phyloP scores from a whole-genome alignment of 2,329 filamentous ascomycete species.

The Fusarium algeriense region DNA sequence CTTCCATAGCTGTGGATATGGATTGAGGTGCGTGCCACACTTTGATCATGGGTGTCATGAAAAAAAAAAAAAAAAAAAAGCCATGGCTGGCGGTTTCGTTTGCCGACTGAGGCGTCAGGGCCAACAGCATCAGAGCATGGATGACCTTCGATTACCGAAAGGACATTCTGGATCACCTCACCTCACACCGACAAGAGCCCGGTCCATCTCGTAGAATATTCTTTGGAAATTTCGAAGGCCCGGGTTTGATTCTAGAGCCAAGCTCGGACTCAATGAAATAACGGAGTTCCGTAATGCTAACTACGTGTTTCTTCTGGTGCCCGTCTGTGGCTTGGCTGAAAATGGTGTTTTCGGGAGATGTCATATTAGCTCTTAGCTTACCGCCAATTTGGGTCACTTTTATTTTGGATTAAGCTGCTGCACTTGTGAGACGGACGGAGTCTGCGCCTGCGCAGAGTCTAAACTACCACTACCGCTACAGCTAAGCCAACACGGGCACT shows the following conservation, averaged over 20 bases:
- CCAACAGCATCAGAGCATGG: constrained; percentile 19
- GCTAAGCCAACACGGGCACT: constrained; percentile 10
- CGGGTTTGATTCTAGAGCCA: constrained; percentile 37
- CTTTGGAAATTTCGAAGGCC: constrained; percentile 30
- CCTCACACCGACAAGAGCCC: constrained; percentile 29
- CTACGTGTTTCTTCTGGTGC: constrained; percentile 14
- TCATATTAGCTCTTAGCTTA: constrained; percentile 29
- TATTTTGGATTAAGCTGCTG: constrained; percentile 21
- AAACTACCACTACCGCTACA: neutral
- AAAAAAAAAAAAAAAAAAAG: too few relatives aligned
- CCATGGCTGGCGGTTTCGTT: constrained; percentile 13
- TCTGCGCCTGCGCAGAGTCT: neutral
- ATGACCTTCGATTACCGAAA: constrained; percentile 35
- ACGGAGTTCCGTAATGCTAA: constrained; percentile 6
- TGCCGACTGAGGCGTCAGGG: constrained; percentile 34
- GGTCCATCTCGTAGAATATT: constrained; percentile 26
- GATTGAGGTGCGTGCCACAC: constrained; percentile 8
- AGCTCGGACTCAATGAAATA: constrained; percentile 29
- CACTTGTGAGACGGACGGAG: constrained; percentile 18
- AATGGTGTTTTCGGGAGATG: constrained; percentile 16
- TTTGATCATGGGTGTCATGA: constrained; percentile 1
- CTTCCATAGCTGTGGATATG: constrained; percentile 8
- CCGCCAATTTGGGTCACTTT: constrained; percentile 38
- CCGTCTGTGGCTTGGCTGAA: constrained; percentile 19
- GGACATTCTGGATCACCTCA: constrained; percentile 19